phyloP scores from a whole-genome alignment of 768 basidiomycete genomes.

The Russula sp. region DNA sequence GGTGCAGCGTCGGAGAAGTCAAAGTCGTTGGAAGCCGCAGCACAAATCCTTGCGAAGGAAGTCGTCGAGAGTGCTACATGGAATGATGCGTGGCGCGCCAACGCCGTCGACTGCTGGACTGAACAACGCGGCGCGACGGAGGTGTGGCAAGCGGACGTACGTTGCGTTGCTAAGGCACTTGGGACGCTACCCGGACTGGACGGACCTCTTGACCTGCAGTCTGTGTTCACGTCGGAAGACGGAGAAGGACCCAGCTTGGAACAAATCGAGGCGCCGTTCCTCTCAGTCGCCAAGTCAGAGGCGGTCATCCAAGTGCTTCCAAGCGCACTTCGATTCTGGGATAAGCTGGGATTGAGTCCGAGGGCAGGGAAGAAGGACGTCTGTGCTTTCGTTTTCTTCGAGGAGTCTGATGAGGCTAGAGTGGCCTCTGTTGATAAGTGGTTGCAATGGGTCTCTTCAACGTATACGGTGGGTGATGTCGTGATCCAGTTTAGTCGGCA shows the following conservation, averaged over 20 bases:
- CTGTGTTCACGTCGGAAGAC: conserved; percentile 40
- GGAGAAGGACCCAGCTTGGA: conserved; percentile 30
- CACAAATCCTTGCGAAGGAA: conserved; percentile 59
- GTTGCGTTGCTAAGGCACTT: conserved; percentile 44
- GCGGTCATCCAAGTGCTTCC: conserved; percentile 67
- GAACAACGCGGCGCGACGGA: conserved; percentile 35
- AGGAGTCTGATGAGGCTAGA: conserved; percentile 53
- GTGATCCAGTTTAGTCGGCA: neutral
- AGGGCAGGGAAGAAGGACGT: conserved; percentile 69
- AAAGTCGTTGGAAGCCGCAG: conserved; percentile 65
- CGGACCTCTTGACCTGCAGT: conserved; percentile 44
- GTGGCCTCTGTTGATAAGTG: conserved; percentile 53
- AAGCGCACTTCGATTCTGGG: conserved; percentile 78
- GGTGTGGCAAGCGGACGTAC: conserved; percentile 61
- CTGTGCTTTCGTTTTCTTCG: conserved; percentile 64
- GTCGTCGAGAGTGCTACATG: conserved; percentile 71
- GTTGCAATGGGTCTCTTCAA: conserved; percentile 51
- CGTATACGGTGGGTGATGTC: conserved; percentile 54
- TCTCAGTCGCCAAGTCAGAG: conserved; percentile 66
- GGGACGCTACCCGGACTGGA: conserved; percentile 40
- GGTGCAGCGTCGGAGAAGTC: conserved; percentile 63
- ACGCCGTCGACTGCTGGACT: conserved; percentile 29
- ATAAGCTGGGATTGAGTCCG: conserved; percentile 74
- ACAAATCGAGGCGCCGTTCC: conserved; percentile 51
- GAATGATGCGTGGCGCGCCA: conserved; percentile 61